Percentiles rank a stretch among this genome's conserved stretches.
These are phyloP conservation scores for Coniochaeta ligniaria DNA, from an alignment of 2,329 filamentous ascomycete species.

Conservation along the genomic window DNA sequence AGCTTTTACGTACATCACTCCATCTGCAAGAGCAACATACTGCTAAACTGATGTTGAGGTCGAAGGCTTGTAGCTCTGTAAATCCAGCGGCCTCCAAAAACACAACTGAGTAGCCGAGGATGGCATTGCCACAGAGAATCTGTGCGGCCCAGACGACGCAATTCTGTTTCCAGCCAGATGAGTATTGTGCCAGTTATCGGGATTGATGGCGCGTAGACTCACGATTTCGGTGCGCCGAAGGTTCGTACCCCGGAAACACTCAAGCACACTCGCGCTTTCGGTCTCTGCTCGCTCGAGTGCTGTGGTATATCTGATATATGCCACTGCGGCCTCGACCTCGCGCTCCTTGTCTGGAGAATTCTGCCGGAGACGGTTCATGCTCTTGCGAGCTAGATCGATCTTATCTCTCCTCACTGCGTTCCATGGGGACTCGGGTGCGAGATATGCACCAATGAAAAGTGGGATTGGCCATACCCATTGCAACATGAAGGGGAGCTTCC, in stretches of 20 bases:
- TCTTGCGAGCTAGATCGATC: conserved; percentile 16
- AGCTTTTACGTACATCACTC: not conserved
- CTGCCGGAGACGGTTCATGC: conserved; percentile 16
- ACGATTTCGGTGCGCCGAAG: conserved; percentile 17
- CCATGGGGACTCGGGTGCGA: conserved; percentile 32
- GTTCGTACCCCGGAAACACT: conserved; percentile 17
- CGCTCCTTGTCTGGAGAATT: conserved; percentile 14
- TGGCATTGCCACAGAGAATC: conserved; percentile 27
- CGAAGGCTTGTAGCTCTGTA: conserved; percentile 24
- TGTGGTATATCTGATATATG: conserved; percentile 15
- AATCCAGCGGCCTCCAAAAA: conserved; percentile 32
- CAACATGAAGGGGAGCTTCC: conserved; percentile 28
- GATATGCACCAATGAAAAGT: conserved; percentile 21
- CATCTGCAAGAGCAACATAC: not conserved
- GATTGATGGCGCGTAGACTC: not conserved
- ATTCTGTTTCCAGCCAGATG: conserved; percentile 15
- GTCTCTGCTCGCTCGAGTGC: conserved; percentile 14
- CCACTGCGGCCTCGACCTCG: conserved; percentile 19
- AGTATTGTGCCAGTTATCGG: not conserved
- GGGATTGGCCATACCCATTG: conserved; percentile 31
- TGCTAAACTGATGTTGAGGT: conserved; percentile 25
- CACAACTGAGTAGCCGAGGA: conserved; percentile 27
- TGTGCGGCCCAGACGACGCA: conserved; percentile 31
- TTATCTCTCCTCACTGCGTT: conserved; percentile 21
- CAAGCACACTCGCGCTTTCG: conserved; percentile 11